These are phyloP conservation scores for Mycotypha africana DNA, from an alignment of 371 early-diverging fungal species.

Conservation along the genomic window DNA sequence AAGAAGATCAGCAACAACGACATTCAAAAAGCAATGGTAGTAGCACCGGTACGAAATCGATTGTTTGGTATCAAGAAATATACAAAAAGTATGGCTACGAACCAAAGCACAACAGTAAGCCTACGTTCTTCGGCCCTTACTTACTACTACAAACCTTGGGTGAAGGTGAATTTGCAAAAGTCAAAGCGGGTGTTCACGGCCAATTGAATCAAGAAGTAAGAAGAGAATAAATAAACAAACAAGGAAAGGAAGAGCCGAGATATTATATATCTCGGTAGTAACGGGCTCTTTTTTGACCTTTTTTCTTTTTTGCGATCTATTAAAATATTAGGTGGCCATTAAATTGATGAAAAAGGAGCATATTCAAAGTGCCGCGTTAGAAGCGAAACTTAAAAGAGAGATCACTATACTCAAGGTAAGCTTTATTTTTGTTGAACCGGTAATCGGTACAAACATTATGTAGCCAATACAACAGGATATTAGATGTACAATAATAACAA, in stretches of 20 bases:
- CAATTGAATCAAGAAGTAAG: constrained; percentile 84
- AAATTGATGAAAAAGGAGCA: constrained; percentile 78
- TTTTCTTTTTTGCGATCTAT: constrained; percentile 7
- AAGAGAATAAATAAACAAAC: background rate
- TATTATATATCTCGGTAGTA: too few species aligned
- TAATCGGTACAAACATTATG: too few species aligned
- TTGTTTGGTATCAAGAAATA: constrained; percentile 12
- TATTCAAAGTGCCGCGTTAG: constrained; percentile 65
- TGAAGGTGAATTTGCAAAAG: constrained; percentile 97
- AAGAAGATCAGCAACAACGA: constrained; percentile 6
- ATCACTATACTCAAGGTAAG: constrained; percentile 74
- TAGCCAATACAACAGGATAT: too few species aligned
- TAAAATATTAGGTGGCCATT: constrained; percentile 70
- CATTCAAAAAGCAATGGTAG: too few species aligned
- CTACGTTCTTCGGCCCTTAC: constrained; percentile 86
- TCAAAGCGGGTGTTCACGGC: constrained; percentile 89
- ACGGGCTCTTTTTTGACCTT: background rate
- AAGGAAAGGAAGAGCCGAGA: too few species aligned
- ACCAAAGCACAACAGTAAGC: constrained; percentile 42
- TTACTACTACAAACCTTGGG: constrained; percentile 90
- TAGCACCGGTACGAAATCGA: too few species aligned
- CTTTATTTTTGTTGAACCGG: too few species aligned
- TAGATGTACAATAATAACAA: too few species aligned
- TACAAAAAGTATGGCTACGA: constrained; percentile 18
- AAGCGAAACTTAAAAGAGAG: constrained; percentile 76